phyloP scores from a whole-genome alignment of 2,329 filamentous ascomycete species.

The Chrysoporthe deuterocubensis region DNA sequence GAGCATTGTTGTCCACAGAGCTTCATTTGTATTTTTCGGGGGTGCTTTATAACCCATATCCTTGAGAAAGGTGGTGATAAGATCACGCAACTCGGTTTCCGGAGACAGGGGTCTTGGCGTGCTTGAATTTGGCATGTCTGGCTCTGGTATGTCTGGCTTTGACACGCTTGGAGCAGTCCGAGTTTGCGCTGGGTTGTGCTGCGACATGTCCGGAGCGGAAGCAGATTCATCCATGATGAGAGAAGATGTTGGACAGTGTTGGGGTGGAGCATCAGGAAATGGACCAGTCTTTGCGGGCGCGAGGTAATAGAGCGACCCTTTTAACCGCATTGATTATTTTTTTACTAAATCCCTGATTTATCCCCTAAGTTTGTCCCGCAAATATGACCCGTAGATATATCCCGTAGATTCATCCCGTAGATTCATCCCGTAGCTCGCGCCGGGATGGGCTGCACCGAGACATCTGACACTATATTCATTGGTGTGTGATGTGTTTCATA shows the following conservation, averaged over 20 bases:
- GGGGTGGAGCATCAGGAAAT: neutral
- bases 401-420: too few relatives aligned
- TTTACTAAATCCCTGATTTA: too few relatives aligned
- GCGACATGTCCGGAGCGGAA: neutral
- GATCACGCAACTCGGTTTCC: neutral
- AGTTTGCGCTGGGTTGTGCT: neutral
- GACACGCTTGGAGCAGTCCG: neutral
- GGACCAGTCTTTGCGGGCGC: neutral
- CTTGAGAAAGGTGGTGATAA: slow-evolving; percentile 3
- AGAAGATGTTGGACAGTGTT: neutral
- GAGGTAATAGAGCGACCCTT: too few relatives aligned
- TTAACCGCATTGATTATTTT: too few relatives aligned
- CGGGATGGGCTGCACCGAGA: too few relatives aligned
- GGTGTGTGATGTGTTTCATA: too few relatives aligned
- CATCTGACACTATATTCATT: too few relatives aligned
- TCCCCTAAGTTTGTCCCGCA: too few relatives aligned
- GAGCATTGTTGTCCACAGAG: slow-evolving; percentile 12
- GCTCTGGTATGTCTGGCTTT: neutral
- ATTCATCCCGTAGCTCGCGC: too few relatives aligned
- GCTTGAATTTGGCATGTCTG: too few relatives aligned
- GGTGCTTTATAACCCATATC: slow-evolving; percentile 3
- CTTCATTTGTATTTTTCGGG: neutral
- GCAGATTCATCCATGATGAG: neutral
- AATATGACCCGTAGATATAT: too few relatives aligned
- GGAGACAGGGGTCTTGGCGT: neutral